Conservation (phyloP, 106 monocot species). For the Phalaenopsis aphrodite region DNA sequence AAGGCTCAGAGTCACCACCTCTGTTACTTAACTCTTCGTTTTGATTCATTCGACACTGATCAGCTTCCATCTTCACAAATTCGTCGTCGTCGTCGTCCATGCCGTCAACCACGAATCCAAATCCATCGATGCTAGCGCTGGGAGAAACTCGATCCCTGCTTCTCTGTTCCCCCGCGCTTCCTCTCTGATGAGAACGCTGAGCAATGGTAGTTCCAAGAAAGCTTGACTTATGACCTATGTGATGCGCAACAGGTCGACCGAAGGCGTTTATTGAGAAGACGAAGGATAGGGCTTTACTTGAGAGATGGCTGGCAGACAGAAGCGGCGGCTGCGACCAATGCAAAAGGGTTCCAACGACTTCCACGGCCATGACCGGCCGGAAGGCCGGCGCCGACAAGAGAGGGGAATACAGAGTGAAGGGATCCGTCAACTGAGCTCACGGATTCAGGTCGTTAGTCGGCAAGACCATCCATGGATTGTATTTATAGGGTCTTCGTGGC, state of each 20-base stretch:
- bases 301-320: background rate
- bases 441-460: background rate
- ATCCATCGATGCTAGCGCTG: constrained; percentile 18
- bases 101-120: constrained; percentile 1
- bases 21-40: constrained; percentile 4
- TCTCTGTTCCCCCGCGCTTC: background rate
- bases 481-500: background rate
- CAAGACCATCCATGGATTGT: background rate
- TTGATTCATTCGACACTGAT: background rate
- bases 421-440: too few species aligned
- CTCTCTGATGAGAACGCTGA: background rate
- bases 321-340: background rate
- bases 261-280: background rate
- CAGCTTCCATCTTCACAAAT: constrained; percentile 11
- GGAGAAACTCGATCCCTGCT: background rate
- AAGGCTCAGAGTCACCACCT: background rate
- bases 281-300: background rate
- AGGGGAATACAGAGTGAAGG: background rate
- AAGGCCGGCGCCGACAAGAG: background rate
- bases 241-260: background rate
- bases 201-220: background rate
- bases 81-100: constrained; percentile 36
- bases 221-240: background rate
- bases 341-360: constrained; percentile 4
- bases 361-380: constrained; percentile 3